Evolutionary conservation across 2,329 filamentous ascomycete species (phyloP), one percentile per base, ranked within the genome.

Genomic region (Cordyceps fumosorosea): DNA sequence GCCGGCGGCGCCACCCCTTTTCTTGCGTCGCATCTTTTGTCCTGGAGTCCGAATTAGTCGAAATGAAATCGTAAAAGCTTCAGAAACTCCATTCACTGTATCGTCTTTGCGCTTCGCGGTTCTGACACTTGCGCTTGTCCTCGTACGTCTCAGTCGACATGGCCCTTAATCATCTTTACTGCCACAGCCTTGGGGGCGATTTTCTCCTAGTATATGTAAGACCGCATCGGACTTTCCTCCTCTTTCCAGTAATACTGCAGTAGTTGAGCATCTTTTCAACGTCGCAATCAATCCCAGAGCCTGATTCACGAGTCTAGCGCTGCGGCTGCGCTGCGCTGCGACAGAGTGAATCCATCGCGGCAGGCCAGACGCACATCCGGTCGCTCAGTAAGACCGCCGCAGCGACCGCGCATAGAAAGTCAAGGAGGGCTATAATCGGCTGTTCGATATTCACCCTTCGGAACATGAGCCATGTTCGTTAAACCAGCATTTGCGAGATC

Each of bases 111-210:
- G 55, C 55, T 16, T 57, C 55, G 8, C 55, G 42, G 26, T 57
- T 57, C 26, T 57, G 55, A 26, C 55, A 22, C 26, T 58, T 58
- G 18, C 45, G 56, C 20, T 26, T 50, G 14, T 58, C 44, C 56
- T 50, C 56, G 14, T 58, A 58, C 10, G 44, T 48, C n/a, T 26
- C 45, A 18, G n/a, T 47, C n/a, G 44, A 22, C n/a, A 11, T 47
- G 44, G 3, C n/a, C 18, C n/a, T 29, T 29, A 6, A 4, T 20
- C 18, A n/a, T 11, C 44, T 20, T 18, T 20, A 20, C n/a, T 47
- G 18, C 26, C 26, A 29, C 8, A 22, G 44, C 18, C 44, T 22
- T 11, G 8, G 44, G 18, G n/a, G 7, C 6, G n/a, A 22, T 47
- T 47, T 47, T 20, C n/a, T 22, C 8, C n/a, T 47, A 10, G 16